Conservation (phyloP, 83 land plant species). For the Isoetes engelmannii region DNA sequence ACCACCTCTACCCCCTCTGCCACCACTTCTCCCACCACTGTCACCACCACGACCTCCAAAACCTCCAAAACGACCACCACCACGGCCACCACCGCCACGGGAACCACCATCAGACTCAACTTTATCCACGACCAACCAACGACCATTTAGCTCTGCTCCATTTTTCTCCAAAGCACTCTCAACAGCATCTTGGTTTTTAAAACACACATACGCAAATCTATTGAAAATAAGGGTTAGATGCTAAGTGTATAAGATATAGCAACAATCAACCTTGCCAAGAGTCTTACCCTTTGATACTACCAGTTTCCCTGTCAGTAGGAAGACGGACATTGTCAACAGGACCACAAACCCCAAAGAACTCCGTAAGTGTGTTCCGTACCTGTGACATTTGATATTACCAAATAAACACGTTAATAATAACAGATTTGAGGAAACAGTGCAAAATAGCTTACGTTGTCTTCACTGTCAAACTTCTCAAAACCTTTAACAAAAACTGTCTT, state of each 20-base stretch:
- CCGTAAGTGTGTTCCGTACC: conserved; percentile 7
- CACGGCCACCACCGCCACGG: too few species aligned
- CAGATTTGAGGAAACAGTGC: neutral
- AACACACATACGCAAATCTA: conserved; percentile 2
- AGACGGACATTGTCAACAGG: conserved; percentile 11
- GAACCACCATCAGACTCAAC: conserved; percentile 1
- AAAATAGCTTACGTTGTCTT: conserved; percentile 6
- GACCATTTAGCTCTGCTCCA: conserved; percentile 14
- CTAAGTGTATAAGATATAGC: neutral
- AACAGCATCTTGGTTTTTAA: conserved; percentile 1
- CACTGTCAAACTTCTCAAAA: conserved; percentile 13
- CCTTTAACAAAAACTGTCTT: conserved; percentile 18
- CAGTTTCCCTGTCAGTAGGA: conserved; percentile 14
- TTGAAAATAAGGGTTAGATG: neutral
- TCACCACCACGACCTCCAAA: conserved; percentile 11
- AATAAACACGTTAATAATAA: neutral
- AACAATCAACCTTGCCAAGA: neutral
- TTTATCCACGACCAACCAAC: conserved; percentile 3
- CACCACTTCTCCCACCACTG: neutral
- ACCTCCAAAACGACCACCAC: conserved; percentile 3
- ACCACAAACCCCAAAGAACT: conserved; percentile 10
- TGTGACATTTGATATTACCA: neutral
- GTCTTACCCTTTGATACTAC: conserved; percentile 10
- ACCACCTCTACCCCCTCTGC: neutral
- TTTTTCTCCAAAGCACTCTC: conserved; percentile 1